These are phyloP conservation scores for Aspergillus sp. DNA, from an alignment of 2,329 filamentous ascomycete species.

Conservation along the genomic window DNA sequence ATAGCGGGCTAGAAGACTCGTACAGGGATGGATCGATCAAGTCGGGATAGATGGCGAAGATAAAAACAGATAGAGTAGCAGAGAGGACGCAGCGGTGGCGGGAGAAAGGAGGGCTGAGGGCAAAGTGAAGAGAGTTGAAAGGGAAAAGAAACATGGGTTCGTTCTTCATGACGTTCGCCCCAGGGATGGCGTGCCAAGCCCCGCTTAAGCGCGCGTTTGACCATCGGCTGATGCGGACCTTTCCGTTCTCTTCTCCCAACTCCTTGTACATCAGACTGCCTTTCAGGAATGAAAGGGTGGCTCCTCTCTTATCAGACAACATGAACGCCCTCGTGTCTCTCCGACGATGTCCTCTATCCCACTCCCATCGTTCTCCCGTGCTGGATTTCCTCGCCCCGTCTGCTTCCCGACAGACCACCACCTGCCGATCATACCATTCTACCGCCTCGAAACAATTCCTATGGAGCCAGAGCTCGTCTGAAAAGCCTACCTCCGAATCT, in stretches of 20 bases:
- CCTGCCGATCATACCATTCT: constrained; percentile 21
- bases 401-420: constrained; percentile 22
- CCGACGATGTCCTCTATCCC: constrained; percentile 17
- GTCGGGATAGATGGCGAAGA: neutral
- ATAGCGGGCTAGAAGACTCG: constrained; percentile 7
- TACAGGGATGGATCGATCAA: neutral
- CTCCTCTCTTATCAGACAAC: neutral
- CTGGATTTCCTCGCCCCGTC: constrained; percentile 38
- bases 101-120: constrained; percentile 9
- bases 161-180: constrained; percentile 31
- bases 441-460: constrained; percentile 27
- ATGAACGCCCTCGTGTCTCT: constrained; percentile 26
- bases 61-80: neutral
- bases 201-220: constrained; percentile 29
- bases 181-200: constrained; percentile 26
- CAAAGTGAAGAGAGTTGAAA: constrained; percentile 10
- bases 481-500: constrained; percentile 23
- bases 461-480: neutral
- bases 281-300: neutral
- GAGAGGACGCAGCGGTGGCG: neutral
- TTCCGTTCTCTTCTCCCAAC: neutral
- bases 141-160: constrained; percentile 15
- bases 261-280: no score
- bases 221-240: constrained; percentile 7
- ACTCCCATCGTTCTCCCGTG: constrained; percentile 21